Evolutionary conservation across 148 eudicot genomes (phyloP).

Genomic region (Fagopyrum esculentum): DNA sequence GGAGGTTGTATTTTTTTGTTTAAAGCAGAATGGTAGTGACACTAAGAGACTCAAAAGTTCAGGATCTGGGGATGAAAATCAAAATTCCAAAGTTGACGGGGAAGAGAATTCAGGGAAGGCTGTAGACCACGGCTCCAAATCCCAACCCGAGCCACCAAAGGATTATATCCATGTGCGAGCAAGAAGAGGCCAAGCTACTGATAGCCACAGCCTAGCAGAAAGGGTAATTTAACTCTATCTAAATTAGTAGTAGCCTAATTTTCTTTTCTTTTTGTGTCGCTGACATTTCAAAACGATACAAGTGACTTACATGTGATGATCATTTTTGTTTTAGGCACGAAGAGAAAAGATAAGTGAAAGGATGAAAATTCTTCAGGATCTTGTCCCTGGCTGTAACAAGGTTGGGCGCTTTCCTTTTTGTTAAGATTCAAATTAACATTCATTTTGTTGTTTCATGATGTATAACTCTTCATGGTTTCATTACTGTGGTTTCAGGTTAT

Average conservation of each 20-base stretch:
- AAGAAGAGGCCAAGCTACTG: constrained; percentile 98
- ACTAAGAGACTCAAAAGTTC: constrained; percentile 52
- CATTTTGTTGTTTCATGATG: neutral
- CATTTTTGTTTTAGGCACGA: constrained; percentile 55
- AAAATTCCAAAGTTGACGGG: constrained; percentile 37
- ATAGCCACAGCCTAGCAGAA: constrained; percentile 95
- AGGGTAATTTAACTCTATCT: constrained; percentile 41
- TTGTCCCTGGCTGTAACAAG: constrained; percentile 90
- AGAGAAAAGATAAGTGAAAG: constrained; percentile 92
- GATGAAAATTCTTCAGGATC: constrained; percentile 84
- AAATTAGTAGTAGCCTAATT: neutral
- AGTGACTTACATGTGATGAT: neutral
- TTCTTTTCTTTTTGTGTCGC: neutral
- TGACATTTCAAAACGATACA: neutral
- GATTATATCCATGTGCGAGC: constrained; percentile 98
- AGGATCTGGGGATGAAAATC: constrained; percentile 40
- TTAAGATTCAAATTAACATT: neutral
- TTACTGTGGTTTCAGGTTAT: constrained; percentile 52
- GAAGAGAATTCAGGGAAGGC: constrained; percentile 49
- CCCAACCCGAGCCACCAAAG: constrained; percentile 49
- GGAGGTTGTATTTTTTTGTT: neutral
- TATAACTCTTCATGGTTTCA: neutral
- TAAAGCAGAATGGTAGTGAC: constrained; percentile 58
- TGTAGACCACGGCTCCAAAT: constrained; percentile 34
- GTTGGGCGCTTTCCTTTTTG: constrained; percentile 18